phyloP scores from a whole-genome alignment of 2,329 filamentous ascomycete species.

The Neonectria ditissima region DNA sequence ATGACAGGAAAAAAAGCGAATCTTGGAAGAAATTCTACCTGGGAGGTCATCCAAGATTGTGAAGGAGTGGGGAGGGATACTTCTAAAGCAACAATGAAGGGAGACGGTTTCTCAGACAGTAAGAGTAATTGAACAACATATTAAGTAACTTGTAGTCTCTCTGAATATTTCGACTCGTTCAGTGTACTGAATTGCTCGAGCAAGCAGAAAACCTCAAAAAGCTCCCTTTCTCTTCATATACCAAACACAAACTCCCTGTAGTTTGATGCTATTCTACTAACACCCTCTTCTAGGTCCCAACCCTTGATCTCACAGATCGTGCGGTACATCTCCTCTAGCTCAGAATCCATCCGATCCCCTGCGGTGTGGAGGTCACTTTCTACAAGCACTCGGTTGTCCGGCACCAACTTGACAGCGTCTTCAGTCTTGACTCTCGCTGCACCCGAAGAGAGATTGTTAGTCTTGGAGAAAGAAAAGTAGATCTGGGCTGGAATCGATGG shows the following conservation, averaged over 20 bases:
- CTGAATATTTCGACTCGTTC: too few relatives aligned
- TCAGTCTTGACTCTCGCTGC: constrained; percentile 63
- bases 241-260: constrained; percentile 82
- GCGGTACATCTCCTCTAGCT: constrained; percentile 77
- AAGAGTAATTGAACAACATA: too few relatives aligned
- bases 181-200: too few relatives aligned
- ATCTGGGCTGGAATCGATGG: constrained; percentile 77
- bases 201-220: too few relatives aligned
- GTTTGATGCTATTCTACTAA: constrained; percentile 74
- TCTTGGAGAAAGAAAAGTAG: constrained; percentile 87
- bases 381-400: constrained; percentile 80
- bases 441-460: constrained; percentile 76
- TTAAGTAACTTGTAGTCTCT: too few relatives aligned
- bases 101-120: too few relatives aligned
- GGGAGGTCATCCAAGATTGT: too few relatives aligned
- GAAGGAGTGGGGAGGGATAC: too few relatives aligned
- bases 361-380: constrained; percentile 90
- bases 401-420: constrained; percentile 75
- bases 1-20: too few relatives aligned
- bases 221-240: not conserved
- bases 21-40: too few relatives aligned
- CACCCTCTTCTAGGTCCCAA: constrained; percentile 78
- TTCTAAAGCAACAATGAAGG: too few relatives aligned
- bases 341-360: constrained; percentile 80
- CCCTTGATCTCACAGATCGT: constrained; percentile 79